Conservation (phyloP, 2,329 filamentous ascomycete genomes). For the Cladosporium sp. region DNA sequence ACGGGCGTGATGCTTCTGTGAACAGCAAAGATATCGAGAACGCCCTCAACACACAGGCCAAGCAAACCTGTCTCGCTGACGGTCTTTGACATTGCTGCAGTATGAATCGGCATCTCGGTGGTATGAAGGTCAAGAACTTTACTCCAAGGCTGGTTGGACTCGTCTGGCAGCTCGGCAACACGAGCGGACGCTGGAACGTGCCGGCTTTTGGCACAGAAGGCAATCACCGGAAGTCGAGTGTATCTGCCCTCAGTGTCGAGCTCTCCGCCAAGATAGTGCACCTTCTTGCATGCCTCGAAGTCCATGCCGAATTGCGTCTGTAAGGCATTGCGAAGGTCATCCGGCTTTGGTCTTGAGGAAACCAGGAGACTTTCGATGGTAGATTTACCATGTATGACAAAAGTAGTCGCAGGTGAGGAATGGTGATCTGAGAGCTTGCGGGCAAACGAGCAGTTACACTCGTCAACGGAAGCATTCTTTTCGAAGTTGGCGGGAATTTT, state of each 20-base stretch:
- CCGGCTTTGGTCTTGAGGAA: neutral
- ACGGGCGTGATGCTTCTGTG: conserved; percentile 21
- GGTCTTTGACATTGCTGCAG: conserved; percentile 24
- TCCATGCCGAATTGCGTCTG: neutral
- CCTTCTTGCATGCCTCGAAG: conserved; percentile 23
- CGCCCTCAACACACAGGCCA: conserved; percentile 25
- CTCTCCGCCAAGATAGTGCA: conserved; percentile 22
- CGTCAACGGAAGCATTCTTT: conserved; percentile 17
- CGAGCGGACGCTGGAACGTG: conserved; percentile 15
- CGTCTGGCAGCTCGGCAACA: conserved; percentile 17
- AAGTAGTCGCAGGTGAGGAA: conserved; percentile 18
- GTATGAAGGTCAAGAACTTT: conserved; percentile 34
- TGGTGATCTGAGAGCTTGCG: conserved; percentile 27
- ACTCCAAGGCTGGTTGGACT: neutral
- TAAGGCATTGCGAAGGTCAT: neutral
- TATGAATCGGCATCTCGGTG: conserved; percentile 32
- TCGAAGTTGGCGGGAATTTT: conserved; percentile 8
- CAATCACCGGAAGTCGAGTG: conserved; percentile 22
- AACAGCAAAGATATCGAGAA: conserved; percentile 34
- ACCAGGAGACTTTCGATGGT: neutral
- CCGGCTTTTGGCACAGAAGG: conserved; percentile 24
- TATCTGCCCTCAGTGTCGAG: conserved; percentile 4
- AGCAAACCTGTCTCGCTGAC: conserved; percentile 25
- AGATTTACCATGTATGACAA: conserved; percentile 29
- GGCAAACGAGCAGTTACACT: conserved; percentile 35